Percentiles rank a stretch among this genome's conserved stretches.
phyloP scores from a whole-genome alignment of 768 basidiomycete species.

The Lactarius evosmus region DNA sequence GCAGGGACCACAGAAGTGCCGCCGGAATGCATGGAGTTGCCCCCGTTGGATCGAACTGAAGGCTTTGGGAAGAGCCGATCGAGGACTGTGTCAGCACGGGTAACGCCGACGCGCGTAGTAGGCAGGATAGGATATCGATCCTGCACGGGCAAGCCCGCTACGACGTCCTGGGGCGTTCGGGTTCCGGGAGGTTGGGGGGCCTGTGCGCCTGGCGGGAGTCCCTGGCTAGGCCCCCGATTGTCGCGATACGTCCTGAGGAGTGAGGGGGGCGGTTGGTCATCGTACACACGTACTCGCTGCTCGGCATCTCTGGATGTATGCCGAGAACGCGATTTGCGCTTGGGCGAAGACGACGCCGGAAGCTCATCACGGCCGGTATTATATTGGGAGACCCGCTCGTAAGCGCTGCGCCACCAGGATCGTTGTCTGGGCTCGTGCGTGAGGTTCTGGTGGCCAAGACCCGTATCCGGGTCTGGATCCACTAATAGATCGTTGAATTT shows the following conservation, averaged over 20 bases:
- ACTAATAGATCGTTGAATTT: background rate
- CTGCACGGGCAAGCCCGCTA: background rate
- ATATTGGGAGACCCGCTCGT: slow-evolving; percentile 26
- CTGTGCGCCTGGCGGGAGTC: background rate
- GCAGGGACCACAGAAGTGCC: slow-evolving; percentile 1
- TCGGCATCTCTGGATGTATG: slow-evolving; percentile 27
- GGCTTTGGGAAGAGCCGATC: slow-evolving; percentile 20
- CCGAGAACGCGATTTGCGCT: slow-evolving; percentile 26
- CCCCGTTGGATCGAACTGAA: slow-evolving; percentile 7
- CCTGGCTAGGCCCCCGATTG: background rate
- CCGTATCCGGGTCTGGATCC: background rate
- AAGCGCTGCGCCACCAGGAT: slow-evolving; percentile 28
- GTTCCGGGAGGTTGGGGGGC: background rate
- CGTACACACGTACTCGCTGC: slow-evolving; percentile 29
- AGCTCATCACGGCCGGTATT: slow-evolving; percentile 17
- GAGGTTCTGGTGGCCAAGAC: background rate
- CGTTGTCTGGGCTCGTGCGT: slow-evolving; percentile 13
- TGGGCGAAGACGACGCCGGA: slow-evolving; percentile 23
- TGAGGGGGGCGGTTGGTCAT: slow-evolving; percentile 44
- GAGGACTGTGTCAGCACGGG: slow-evolving; percentile 19
- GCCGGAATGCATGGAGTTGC: slow-evolving; percentile 9
- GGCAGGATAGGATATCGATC: slow-evolving; percentile 1
- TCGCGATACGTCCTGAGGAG: slow-evolving; percentile 34
- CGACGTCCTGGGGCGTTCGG: background rate
- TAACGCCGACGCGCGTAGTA: background rate